Conservation (phyloP, 1,284 basidiomycete genomes). For the Retiboletus fuscus region DNA sequence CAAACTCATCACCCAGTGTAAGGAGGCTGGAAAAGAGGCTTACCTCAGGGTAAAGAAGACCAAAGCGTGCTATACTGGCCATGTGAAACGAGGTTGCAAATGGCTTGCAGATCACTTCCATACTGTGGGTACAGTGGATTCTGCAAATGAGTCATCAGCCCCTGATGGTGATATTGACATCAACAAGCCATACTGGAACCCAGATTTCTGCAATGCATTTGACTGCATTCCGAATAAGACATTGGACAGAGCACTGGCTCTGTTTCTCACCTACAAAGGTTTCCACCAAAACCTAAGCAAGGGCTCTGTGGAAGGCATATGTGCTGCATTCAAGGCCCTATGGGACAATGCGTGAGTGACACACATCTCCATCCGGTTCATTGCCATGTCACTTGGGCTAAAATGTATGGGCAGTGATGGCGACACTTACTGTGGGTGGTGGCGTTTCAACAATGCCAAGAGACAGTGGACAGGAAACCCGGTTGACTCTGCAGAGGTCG, state of each 20-base stretch:
- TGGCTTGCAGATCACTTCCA: too few species aligned
- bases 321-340: constrained; percentile 3
- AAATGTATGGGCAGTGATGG: neutral
- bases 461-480: constrained; percentile 18
- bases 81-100: constrained; percentile 8
- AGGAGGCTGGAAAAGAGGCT: constrained; percentile 9
- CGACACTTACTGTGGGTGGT: neutral
- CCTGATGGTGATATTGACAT: too few species aligned
- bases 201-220: neutral
- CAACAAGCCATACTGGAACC: neutral
- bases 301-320: neutral
- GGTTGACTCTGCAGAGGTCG: neutral
- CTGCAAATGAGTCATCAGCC: too few species aligned
- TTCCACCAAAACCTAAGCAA: neutral
- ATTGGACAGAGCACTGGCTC: neutral
- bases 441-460: neutral
- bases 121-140: too few species aligned
- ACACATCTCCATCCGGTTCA: neutral
- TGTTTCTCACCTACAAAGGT: neutral
- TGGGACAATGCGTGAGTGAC: constrained; percentile 1
- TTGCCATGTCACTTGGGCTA: neutral
- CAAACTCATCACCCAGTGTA: constrained; percentile 1
- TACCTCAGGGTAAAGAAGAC: constrained; percentile 22
- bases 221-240: neutral
- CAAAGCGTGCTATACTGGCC: constrained; percentile 5